A percentile compares a stretch with the other conserved stretches of the same genome.
phyloP scores from a whole-genome alignment of 139 green algal genomes.

The Coelastrella sp. region DNA sequence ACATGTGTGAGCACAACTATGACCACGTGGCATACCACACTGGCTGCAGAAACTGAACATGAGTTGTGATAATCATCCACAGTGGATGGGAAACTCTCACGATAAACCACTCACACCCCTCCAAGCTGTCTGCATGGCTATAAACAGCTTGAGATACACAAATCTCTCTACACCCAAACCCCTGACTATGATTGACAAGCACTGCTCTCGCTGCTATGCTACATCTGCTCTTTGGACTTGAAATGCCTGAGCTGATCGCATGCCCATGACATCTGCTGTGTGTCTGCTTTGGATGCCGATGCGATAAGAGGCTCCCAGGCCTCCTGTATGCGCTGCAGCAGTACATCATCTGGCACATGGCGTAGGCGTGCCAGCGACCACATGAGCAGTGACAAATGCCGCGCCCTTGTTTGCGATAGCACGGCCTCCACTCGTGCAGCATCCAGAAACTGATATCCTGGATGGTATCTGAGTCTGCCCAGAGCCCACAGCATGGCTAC shows the following conservation, averaged over 20 bases:
- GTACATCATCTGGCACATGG: conserved; percentile 12
- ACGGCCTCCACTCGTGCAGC: background rate
- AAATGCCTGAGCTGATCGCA: background rate
- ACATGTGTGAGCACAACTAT: no score
- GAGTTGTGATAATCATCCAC: no score
- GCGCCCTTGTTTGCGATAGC: background rate
- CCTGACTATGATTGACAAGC: no score
- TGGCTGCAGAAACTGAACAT: no score
- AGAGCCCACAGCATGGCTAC: conserved; percentile 44
- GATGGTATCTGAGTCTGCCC: conserved; percentile 21
- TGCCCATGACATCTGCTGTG: conserved; percentile 2
- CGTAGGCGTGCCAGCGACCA: conserved; percentile 36
- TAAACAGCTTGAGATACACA: no score
- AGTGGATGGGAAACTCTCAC: no score
- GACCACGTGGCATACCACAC: no score
- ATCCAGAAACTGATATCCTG: background rate
- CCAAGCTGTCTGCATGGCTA: no score
- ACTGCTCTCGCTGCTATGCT: no score
- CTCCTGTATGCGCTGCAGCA: background rate
- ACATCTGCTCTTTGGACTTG: no score
- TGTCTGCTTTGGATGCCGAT: conserved; percentile 22
- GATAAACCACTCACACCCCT: no score
- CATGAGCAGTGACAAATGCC: conserved; percentile 37
- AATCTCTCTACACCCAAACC: no score
- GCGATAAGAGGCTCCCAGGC: conserved; percentile 17